Base-by-base conservation (phyloP, 305 asterid genomes). In the Stenogyne calaminthoides region DNA sequence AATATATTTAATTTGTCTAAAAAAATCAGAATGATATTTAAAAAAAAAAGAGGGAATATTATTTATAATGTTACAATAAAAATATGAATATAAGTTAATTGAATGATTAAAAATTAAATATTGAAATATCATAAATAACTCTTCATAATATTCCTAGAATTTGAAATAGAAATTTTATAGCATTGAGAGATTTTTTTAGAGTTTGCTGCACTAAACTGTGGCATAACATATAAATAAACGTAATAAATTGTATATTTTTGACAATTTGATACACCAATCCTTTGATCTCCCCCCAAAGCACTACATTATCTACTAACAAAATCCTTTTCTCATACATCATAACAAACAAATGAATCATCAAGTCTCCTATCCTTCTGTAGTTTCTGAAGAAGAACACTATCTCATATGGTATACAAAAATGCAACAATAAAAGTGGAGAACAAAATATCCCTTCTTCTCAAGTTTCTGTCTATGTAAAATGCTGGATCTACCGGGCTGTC, bases 261-360 rank as follows among this genome's bases (percentile, higher is more conserved):
- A 52, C 11, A 52, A 52, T 16, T 52, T 52, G 27, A 52, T 19
- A 52, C 25, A 14, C 18, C 52, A 51, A 62, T 5, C 6, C 67
- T 9, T 9, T 57, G 61, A n/a, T 20, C 39, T 37, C 52, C 27
- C 52, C 27, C 55, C 66, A 68, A 10, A 57, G 29, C 67, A 70
- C 68, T 20, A 51, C 20, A 12, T 18, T 2, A n/a, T 44, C n/a
- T 15, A 34, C 47, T 10, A 40, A 22, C 40, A 20, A 55, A 62
- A 5, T n/a, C 29, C 39, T 20, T 14, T 22, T 11, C 60, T 69
- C 3, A 70, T 62, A 56, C 56, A 49, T 42, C 34, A 55, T 22
- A 64, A 32, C 37, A 34, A 64, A 69, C 76, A 62, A 67, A 61
- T 73, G 54, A 69, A 62, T 61, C 36, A 61, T 14, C 54, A 59